Evolutionary conservation across 495 filamentous ascomycete species (phyloP).

Genomic region (Aspergillus saccharolyticus): DNA sequence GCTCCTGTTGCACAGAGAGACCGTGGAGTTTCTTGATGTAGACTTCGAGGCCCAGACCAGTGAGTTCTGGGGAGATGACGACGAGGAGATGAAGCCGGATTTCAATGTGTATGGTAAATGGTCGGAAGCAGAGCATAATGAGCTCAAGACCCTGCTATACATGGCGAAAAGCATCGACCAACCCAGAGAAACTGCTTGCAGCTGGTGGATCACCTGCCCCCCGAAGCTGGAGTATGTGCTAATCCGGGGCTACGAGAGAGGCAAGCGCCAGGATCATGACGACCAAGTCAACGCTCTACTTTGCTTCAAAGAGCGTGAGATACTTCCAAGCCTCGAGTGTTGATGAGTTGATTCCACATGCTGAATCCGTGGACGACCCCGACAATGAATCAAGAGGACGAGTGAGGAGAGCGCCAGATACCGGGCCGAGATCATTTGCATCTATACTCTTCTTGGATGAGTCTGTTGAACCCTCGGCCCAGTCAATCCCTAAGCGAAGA

Average conservation of each 20-base stretch:
- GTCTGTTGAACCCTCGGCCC: too few species aligned
- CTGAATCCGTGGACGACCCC: conserved; percentile 12
- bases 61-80: background rate
- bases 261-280: conserved; percentile 12
- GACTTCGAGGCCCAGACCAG: conserved; percentile 14
- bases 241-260: conserved; percentile 24
- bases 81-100: conserved; percentile 1
- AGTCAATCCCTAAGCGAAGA: background rate
- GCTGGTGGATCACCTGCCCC: conserved; percentile 18
- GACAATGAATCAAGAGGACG: conserved; percentile 9
- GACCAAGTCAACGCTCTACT: conserved; percentile 19
- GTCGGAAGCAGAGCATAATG: background rate
- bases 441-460: too few species aligned
- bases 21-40: conserved; percentile 24
- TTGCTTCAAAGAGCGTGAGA: conserved; percentile 5
- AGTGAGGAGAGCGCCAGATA: background rate
- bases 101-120: background rate
- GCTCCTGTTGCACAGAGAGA: conserved; percentile 19
- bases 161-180: conserved; percentile 16
- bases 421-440: too few species aligned
- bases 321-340: conserved; percentile 15
- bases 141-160: conserved; percentile 21
- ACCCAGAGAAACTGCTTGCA: background rate
- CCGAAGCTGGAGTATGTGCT: conserved; percentile 23
- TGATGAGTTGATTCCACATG: conserved; percentile 21